Base-by-base conservation (phyloP, 805 yeast genomes). In the Wickerhamomyces silvicola region DNA sequence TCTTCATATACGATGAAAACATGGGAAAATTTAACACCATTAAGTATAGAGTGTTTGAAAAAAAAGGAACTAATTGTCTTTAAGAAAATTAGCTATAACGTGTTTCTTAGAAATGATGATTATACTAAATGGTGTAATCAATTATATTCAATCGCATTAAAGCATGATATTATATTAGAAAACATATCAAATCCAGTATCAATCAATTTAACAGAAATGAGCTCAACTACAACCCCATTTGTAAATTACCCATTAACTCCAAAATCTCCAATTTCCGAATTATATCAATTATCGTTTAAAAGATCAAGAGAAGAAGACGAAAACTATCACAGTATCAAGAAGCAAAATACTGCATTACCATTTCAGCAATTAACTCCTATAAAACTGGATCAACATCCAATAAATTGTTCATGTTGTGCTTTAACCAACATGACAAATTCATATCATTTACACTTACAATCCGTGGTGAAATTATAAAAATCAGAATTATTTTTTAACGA, bases 1-100 rank as follows among this genome's bases (percentile, higher is more conserved):
- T 72, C 66, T 31, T 62, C 68, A 25, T 70, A 68, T 38, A 68
- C 75, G 2, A 54, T 67, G 42, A 68, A 68, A 40, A 70, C 76
- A 7, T 70, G 77, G 77, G 52, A 49, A 13, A 47, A 44, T 33
- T 29, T 55, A 8, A 48, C 60, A 5, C 37, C 43, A 4, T 27
- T 50, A 11, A 28, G 38, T 1, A 30, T 36, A 3, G 19, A 39
- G 2, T 10, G 17, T n/a, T 24, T 50, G 7, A 47, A 42, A 16
- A 30, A 24, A 5, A 35, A 31, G 7, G 56, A 50, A 19, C 33
- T 50, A 9, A 22, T 21, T 3, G 41, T 49, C 6, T 29, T 50
- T 10, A 47, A 45, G 34, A 36, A 33, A 18, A 30, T 50, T 16
- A 34, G 41, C 25, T 50, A 50, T 32, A 42, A 50, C 16, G 45